Conservation (phyloP, 2,329 filamentous ascomycete genomes). For the Botrytis deweyae region DNA sequence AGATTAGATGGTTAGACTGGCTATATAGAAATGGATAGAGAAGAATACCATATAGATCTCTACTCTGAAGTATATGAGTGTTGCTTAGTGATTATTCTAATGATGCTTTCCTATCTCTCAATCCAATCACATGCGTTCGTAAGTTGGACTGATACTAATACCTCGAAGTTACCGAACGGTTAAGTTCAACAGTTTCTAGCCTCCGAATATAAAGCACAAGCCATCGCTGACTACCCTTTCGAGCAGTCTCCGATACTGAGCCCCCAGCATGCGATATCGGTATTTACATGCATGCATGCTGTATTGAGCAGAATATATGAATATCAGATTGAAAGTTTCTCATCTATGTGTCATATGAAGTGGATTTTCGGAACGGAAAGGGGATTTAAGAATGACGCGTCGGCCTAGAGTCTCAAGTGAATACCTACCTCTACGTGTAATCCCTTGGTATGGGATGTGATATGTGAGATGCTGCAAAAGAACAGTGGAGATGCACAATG, state of each 20-base stretch:
- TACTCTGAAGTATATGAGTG: not conserved
- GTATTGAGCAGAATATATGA: not conserved
- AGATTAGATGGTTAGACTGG: slow-evolving; percentile 3
- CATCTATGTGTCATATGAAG: not conserved
- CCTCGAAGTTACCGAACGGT: not conserved
- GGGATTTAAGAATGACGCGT: not conserved
- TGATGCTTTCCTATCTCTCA: not conserved
- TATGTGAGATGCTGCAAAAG: not conserved
- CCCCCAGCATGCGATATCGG: not conserved
- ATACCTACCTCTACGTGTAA: not conserved
- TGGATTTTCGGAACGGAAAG: too few species aligned
- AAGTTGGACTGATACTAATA: not conserved
- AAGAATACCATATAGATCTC: slow-evolving; percentile 18
- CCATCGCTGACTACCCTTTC: not conserved
- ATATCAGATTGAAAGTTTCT: not conserved
- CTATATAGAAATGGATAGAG: not conserved
- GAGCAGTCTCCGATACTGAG: not conserved
- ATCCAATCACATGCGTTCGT: not conserved
- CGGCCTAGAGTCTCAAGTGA: not conserved
- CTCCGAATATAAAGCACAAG: not conserved
- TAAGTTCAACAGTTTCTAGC: not conserved
- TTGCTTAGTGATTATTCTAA: not conserved
- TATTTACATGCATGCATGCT: not conserved
- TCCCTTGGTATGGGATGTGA: not conserved
- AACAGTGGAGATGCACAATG: not conserved